Conservation (phyloP, 805 yeast species). For the Cyberlindnera maritima region DNA sequence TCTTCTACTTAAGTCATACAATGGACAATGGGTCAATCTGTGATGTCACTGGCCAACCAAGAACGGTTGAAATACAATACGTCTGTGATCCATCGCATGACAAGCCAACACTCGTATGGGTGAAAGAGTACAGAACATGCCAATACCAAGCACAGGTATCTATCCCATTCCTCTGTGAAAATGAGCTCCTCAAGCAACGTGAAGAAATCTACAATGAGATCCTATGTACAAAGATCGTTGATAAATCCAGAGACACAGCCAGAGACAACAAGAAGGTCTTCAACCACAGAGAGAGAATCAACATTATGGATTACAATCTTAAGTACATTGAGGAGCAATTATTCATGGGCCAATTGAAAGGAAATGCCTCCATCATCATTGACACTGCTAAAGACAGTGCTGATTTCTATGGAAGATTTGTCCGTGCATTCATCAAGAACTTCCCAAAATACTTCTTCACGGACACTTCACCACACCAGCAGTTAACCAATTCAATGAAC, state of each 20-base stretch:
- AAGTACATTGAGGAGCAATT: neutral
- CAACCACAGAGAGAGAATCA: neutral
- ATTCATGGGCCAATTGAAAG: neutral
- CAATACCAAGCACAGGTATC: slow-evolving; percentile 21
- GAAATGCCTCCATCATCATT: neutral
- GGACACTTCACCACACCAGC: neutral
- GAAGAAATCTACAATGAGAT: slow-evolving; percentile 8
- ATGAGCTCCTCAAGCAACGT: slow-evolving; percentile 18
- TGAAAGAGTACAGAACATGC: slow-evolving; percentile 24
- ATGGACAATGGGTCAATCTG: slow-evolving; percentile 24
- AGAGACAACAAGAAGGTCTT: neutral
- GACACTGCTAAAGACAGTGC: neutral
- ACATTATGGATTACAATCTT: slow-evolving; percentile 4
- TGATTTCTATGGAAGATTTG: neutral
- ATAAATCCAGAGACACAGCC: neutral
- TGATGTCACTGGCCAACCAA: slow-evolving; percentile 25
- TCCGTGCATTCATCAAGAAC: slow-evolving; percentile 2
- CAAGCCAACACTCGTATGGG: slow-evolving; percentile 6
- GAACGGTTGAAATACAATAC: slow-evolving; percentile 24
- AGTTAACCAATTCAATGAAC: neutral
- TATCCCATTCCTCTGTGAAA: slow-evolving; percentile 23
- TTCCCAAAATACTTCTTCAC: slow-evolving; percentile 3
- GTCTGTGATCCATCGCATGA: slow-evolving; percentile 19
- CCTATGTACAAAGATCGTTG: slow-evolving; percentile 1
- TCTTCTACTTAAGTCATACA: slow-evolving; percentile 4